Evolutionary conservation across 805 yeast species (phyloP).

Genomic region (Spathaspora gorwiae): DNA sequence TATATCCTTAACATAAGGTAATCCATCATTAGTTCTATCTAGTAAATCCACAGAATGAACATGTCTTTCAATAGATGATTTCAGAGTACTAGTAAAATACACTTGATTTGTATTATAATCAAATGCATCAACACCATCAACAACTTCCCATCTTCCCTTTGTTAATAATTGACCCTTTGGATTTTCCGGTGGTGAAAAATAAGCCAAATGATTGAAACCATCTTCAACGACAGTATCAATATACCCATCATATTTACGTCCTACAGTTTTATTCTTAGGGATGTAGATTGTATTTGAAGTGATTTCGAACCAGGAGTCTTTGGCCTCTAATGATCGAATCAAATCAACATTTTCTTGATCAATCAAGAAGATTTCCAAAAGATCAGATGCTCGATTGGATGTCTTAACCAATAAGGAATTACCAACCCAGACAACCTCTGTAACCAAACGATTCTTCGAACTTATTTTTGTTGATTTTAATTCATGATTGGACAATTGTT

Average conservation of each 20-base stretch:
- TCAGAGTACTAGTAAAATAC: slow-evolving; percentile 68
- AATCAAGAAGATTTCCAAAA: slow-evolving; percentile 46
- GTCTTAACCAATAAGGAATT: slow-evolving; percentile 48
- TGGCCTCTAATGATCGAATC: slow-evolving; percentile 42
- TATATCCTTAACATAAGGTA: slow-evolving; percentile 46
- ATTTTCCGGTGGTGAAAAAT: slow-evolving; percentile 63
- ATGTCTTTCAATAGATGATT: slow-evolving; percentile 80
- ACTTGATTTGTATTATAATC: slow-evolving; percentile 44
- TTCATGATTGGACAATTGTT: slow-evolving; percentile 8
- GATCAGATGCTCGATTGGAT: slow-evolving; percentile 58
- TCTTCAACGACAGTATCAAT: slow-evolving; percentile 66
- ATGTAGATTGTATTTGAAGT: slow-evolving; percentile 28
- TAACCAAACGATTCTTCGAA: slow-evolving; percentile 44
- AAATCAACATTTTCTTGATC: slow-evolving; percentile 23
- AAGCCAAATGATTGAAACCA: slow-evolving; percentile 76
- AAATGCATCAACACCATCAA: slow-evolving; percentile 55
- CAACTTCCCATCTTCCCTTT: slow-evolving; percentile 88
- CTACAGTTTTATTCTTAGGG: slow-evolving; percentile 31
- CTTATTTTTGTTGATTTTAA: slow-evolving; percentile 19
- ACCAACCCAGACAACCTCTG: slow-evolving; percentile 60
- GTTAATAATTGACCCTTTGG: slow-evolving; percentile 49
- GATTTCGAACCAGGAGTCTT: slow-evolving; percentile 60
- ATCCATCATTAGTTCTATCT: slow-evolving; percentile 29
- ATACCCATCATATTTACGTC: slow-evolving; percentile 54
- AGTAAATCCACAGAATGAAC: slow-evolving; percentile 61